A percentile compares a stretch with the other conserved stretches of the same genome.
Evolutionary conservation across 129 eudicot species (phyloP).

Genomic region (Lactuca sativa): DNA sequence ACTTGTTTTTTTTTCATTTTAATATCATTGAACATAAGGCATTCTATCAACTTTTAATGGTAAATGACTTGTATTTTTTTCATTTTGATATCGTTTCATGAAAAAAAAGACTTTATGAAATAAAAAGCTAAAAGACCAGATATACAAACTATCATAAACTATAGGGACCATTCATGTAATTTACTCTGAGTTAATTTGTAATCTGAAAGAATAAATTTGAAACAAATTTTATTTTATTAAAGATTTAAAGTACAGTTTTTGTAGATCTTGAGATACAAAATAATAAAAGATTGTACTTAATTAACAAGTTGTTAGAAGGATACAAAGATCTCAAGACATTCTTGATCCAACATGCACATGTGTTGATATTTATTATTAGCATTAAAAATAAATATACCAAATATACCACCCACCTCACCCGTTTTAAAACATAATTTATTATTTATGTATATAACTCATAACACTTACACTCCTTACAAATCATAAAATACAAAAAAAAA

Average conservation of each 20-base stretch:
- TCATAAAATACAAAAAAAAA: too few relatives aligned
- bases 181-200: neutral
- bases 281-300: neutral
- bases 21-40: too few relatives aligned
- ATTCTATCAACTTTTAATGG: too few relatives aligned
- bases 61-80: too few relatives aligned
- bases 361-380: neutral
- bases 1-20: too few relatives aligned
- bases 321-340: slow-evolving; percentile 35
- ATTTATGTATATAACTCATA: neutral
- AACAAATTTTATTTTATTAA: neutral
- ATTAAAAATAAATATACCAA: slow-evolving; percentile 1
- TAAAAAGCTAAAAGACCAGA: too few relatives aligned
- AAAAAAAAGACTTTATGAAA: too few relatives aligned
- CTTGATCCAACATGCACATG: slow-evolving; percentile 42
- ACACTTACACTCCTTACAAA: too few relatives aligned
- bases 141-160: too few relatives aligned
- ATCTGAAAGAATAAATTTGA: neutral
- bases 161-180: too few relatives aligned
- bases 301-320: slow-evolving; percentile 22
- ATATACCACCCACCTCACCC: slow-evolving; percentile 10
- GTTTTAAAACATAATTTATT: neutral
- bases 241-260: neutral
- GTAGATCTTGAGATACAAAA: slow-evolving; percentile 15
- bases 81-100: too few relatives aligned